A percentile compares a stretch with the other conserved stretches of the same genome.
phyloP scores from a whole-genome alignment of 805 yeast genomes.

The Wickerhamiella dianesei region DNA sequence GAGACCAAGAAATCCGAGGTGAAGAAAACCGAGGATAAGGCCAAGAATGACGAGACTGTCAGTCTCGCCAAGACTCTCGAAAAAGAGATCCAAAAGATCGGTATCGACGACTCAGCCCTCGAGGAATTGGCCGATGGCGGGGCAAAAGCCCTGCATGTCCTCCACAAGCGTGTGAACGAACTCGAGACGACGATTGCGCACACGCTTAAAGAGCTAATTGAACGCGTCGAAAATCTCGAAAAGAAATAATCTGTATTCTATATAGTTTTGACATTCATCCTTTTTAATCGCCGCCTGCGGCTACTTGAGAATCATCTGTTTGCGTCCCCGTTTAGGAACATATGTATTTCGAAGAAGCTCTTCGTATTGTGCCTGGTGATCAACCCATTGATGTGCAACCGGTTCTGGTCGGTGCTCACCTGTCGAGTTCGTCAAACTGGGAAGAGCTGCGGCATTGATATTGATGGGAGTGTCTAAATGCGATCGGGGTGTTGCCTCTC shows the following conservation, averaged over 20 bases:
- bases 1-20: constrained; percentile 3
- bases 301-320: constrained; percentile 8
- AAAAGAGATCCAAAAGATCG: background rate
- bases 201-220: constrained; percentile 5
- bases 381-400: constrained; percentile 14
- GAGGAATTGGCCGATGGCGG: constrained; percentile 2
- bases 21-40: constrained; percentile 9
- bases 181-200: constrained; percentile 14
- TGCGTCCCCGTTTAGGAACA: constrained; percentile 17
- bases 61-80: background rate
- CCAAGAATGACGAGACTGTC: background rate
- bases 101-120: constrained; percentile 1
- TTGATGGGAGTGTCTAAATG: constrained; percentile 5
- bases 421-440: constrained; percentile 12
- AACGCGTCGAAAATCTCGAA: constrained; percentile 16
- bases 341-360: constrained; percentile 14
- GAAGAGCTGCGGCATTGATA: constrained; percentile 14
- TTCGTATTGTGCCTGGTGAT: constrained; percentile 12
- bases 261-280: too few relatives aligned
- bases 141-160: constrained; percentile 1
- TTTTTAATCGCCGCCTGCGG: background rate
- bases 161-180: constrained; percentile 9
- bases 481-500: constrained; percentile 15
- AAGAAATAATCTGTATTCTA: constrained; percentile 1
- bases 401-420: constrained; percentile 10